Evolutionary conservation across 345 rosid species (phyloP).

Genomic region (Jatropha curcas): DNA sequence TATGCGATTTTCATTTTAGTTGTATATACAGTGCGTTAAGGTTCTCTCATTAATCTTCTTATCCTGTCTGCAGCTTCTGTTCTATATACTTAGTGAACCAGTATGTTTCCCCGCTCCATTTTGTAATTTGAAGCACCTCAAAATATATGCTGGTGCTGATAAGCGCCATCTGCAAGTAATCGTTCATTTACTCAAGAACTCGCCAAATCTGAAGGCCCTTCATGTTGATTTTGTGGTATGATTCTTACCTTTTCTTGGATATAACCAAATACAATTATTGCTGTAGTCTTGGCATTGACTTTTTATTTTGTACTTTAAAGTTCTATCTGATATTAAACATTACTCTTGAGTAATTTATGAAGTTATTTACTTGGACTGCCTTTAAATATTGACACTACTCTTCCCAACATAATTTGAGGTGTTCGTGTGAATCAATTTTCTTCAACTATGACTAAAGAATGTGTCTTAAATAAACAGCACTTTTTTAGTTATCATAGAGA

Average conservation of each 20-base stretch:
- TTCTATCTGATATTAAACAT: not conserved
- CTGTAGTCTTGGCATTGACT: not conserved
- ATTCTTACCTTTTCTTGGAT: not conserved
- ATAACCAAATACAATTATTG: not conserved
- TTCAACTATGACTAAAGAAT: not conserved
- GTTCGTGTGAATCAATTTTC: not conserved
- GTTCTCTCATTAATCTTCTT: not conserved
- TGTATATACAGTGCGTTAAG: not conserved
- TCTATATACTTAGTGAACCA: not conserved
- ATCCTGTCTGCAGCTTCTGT: not conserved
- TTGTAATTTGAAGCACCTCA: not conserved
- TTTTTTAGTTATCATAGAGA: not conserved
- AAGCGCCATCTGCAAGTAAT: not conserved
- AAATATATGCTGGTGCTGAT: not conserved
- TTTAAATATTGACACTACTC: not conserved
- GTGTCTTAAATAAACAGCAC: not conserved
- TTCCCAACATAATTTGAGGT: not conserved
- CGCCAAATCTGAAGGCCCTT: constrained; percentile 1
- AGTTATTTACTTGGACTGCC: not conserved
- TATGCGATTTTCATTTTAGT: not conserved
- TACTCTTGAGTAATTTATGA: not conserved
- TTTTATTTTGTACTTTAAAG: not conserved
- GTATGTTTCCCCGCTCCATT: not conserved
- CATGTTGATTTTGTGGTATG: not conserved
- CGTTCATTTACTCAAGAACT: not conserved